A percentile compares a stretch with the other conserved stretches of the same genome.
Conservation (phyloP, 1,284 basidiomycete species). For the Neonothopanus nambi region DNA sequence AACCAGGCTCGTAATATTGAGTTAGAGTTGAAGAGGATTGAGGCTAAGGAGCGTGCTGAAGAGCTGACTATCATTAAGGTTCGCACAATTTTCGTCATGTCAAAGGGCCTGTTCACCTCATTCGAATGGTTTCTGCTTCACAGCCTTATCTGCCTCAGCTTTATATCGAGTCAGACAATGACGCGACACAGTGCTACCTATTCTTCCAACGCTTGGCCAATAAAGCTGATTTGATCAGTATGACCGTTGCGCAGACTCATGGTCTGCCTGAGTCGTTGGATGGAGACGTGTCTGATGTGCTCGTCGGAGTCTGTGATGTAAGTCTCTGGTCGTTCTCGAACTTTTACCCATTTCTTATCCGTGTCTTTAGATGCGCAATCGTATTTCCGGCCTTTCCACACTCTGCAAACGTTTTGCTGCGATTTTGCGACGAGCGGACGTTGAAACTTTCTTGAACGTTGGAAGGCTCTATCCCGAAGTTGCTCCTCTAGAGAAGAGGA, state of each 20-base stretch:
- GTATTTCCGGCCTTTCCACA: constrained; percentile 75
- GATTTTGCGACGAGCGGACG: constrained; percentile 75
- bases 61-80: constrained; percentile 74
- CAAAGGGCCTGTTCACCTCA: not conserved
- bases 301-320: constrained; percentile 91
- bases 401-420: constrained; percentile 88
- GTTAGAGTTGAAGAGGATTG: constrained; percentile 81
- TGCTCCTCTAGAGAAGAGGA: constrained; percentile 83
- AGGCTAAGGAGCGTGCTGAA: constrained; percentile 80
- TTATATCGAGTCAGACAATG: constrained; percentile 75
- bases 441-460: constrained; percentile 80
- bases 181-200: constrained; percentile 84
- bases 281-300: constrained; percentile 73
- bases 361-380: constrained; percentile 68
- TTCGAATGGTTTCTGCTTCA: constrained; percentile 1
- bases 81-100: constrained; percentile 8
- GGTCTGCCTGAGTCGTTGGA: constrained; percentile 82
- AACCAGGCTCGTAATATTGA: constrained; percentile 88
- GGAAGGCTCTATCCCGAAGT: constrained; percentile 87
- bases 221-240: constrained; percentile 86
- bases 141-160: constrained; percentile 84
- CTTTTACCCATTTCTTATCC: not conserved
- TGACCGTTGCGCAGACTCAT: constrained; percentile 78
- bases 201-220: constrained; percentile 87
- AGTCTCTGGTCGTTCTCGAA: constrained; percentile 20